Evolutionary conservation across 495 filamentous ascomycete genomes (phyloP), one percentile per base, ranked within the genome.

Genomic region (Lepraria neglecta): DNA sequence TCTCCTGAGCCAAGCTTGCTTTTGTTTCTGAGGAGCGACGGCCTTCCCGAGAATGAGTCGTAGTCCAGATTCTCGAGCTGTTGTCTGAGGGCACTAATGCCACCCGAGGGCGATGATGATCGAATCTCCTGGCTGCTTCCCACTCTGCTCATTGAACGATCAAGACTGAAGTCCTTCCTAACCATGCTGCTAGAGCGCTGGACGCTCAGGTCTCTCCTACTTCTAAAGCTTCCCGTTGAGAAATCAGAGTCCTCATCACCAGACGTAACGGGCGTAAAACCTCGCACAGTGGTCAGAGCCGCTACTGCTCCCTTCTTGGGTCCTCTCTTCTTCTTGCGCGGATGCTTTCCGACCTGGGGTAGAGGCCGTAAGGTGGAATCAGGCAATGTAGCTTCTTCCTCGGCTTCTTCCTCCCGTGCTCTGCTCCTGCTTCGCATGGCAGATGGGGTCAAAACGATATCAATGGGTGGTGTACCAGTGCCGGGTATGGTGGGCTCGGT

Each of bases 191-290:
- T 58, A 2, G 68, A 64, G 19, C 70, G 67, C 24, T 62, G 63
- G 6, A 68, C 46, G 21, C 61, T 71, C 19, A 73, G 62, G 12
- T 65, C 67, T 6, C 73, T 63, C 27, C 69, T 66, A 9, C 54
- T 58, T n/a, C 76, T 76, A 14, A 82, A 80, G 61, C 73, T 80
- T 9, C 74, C 70, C 14, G 72, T 67, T 27, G 85, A 86, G 64
- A 80, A 82, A 70, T 94, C 91, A 15, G 88, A 91, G 61, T 94
- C 91, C 68, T 95, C 91, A 65, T 91, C 90, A 45, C 82, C 88
- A 53, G 90, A 94, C 21, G 82, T 82, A n/a, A 81, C 75, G n/a
- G 90, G 89, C n/a, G 88, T 91, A 67, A 95, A 92, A 6, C 91
- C 91, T 67, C 84, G 85, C 47, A 92, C 83, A 42, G 87, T 89